Evolutionary conservation across 192 early-diverging fungal species (phyloP), one percentile per base, ranked within the genome.

Genomic region (Chytriomyces sp.): DNA sequence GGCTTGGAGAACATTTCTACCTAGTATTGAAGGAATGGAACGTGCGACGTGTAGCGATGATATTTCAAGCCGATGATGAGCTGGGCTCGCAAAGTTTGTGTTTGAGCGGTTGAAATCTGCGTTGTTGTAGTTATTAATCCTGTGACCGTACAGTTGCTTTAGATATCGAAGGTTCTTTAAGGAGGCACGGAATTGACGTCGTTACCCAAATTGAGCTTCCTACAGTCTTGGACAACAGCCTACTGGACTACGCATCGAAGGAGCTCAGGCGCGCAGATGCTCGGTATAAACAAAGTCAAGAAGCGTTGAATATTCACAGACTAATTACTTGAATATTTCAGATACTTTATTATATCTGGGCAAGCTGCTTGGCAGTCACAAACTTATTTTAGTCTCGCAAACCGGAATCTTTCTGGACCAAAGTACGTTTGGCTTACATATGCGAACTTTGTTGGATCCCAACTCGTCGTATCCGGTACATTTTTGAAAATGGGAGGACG

Each of bases 61-160:
- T 73, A n/a, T 61, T 62, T 43, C 71, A 73, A 73, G 20, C 18
- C 7, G 59, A 62, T 45, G 71, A 73, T 26, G 71, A 73, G 46
- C 28, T 73, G 24, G 71, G 71, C 3, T 18, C 53, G 8, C 24
- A 35, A 20, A 45, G 59, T 71, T 13, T 9, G 53, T 57, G 3
- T 57, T 57, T 57, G 0, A 4, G 35, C 35, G 2, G 0, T 35
- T 35, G 35, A 35, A 35, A 35, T 35, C 35, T 35, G 35, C 35
- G 35, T 35, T 35, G 35, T 35, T 35, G 4, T 35, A 35, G 4
- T 35, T 35, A 20, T 3, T 45, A 5, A 46, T 46, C 46, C 13
- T 46, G 1, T 7, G 10, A 20, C 16, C 24, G 16, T 68, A 45
- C 24, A 16, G 48, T 50, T 53, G 71, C 71, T 49, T 60, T 73